A percentile compares a stretch with the other conserved stretches of the same genome.
Conservation (phyloP, 2,329 filamentous ascomycete species). For the Chaetomiaceae sp. region DNA sequence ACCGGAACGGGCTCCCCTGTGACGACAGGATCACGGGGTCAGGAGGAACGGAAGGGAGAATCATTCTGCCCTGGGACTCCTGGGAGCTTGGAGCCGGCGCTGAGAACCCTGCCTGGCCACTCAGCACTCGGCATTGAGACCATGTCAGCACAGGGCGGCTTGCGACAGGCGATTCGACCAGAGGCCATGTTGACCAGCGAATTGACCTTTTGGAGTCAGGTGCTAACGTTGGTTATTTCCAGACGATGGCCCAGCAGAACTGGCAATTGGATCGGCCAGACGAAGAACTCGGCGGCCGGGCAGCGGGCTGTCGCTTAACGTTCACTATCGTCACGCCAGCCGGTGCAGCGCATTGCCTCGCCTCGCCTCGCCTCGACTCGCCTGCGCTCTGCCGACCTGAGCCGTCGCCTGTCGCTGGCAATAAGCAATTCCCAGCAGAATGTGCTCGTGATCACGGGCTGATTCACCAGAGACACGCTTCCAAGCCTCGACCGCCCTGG, state of each 20-base stretch:
- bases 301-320: not conserved
- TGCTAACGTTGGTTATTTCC: not conserved
- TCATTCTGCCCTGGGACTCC: not conserved
- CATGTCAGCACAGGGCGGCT: slow-evolving; percentile 25
- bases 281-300: slow-evolving; percentile 1
- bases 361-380: not conserved
- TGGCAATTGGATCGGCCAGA: slow-evolving; percentile 9
- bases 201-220: slow-evolving; percentile 15
- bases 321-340: too few relatives aligned
- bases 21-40: slow-evolving; percentile 30
- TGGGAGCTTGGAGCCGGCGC: not conserved
- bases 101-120: too few relatives aligned
- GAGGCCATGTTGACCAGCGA: slow-evolving; percentile 20
- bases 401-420: not conserved
- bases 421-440: slow-evolving; percentile 10
- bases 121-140: slow-evolving; percentile 18
- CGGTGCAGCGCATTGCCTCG: not conserved
- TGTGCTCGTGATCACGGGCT: slow-evolving; percentile 23
- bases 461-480: slow-evolving; percentile 15
- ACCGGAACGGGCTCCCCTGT: slow-evolving; percentile 17
- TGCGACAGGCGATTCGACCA: slow-evolving; percentile 23
- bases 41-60: slow-evolving; percentile 21
- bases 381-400: not conserved
- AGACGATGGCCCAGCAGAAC: not conserved
- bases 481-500: slow-evolving; percentile 9